Percentiles rank a stretch among this genome's conserved stretches.
These are phyloP conservation scores for Parastagonospora avenae DNA, from an alignment of 2,329 filamentous ascomycete species.

Conservation along the genomic window DNA sequence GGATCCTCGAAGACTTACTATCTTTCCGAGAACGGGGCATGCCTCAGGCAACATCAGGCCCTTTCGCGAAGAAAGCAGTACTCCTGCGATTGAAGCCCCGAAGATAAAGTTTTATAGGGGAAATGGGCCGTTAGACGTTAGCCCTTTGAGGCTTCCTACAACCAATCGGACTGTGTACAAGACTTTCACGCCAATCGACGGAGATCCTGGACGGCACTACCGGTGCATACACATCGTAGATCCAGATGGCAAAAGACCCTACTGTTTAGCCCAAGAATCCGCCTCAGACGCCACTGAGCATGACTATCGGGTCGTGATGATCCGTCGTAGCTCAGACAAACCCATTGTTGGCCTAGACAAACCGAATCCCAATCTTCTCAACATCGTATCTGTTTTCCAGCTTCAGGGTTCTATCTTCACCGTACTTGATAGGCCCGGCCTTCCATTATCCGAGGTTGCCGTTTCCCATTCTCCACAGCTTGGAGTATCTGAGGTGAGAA, in stretches of 20 bases:
- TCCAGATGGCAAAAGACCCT: conserved; percentile 9
- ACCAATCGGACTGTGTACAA: neutral
- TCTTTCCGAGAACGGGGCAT: conserved; percentile 11
- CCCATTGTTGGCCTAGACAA: conserved; percentile 6
- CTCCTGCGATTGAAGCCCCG: neutral
- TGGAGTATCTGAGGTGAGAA: conserved; percentile 10
- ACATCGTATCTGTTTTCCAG: conserved; percentile 15
- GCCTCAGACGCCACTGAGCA: neutral
- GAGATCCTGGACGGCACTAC: conserved; percentile 7
- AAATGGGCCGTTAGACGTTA: neutral
- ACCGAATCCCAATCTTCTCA: conserved; percentile 14
- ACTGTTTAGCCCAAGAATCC: conserved; percentile 10
- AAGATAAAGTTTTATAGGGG: conserved; percentile 4
- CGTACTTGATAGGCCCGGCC: conserved; percentile 4
- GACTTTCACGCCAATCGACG: conserved; percentile 6
- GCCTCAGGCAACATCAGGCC: neutral
- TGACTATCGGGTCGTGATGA: conserved; percentile 12
- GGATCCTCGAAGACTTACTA: conserved; percentile 8
- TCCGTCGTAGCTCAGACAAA: conserved; percentile 6
- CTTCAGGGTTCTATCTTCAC: conserved; percentile 12
- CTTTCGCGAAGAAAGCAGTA: neutral
- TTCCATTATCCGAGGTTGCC: conserved; percentile 14
- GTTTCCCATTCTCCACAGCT: conserved; percentile 9
- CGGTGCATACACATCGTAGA: conserved; percentile 14
- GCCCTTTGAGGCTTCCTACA: conserved; percentile 1